Conservation (phyloP, 2,329 filamentous ascomycete species). For the Pestalotiopsis sp. region DNA sequence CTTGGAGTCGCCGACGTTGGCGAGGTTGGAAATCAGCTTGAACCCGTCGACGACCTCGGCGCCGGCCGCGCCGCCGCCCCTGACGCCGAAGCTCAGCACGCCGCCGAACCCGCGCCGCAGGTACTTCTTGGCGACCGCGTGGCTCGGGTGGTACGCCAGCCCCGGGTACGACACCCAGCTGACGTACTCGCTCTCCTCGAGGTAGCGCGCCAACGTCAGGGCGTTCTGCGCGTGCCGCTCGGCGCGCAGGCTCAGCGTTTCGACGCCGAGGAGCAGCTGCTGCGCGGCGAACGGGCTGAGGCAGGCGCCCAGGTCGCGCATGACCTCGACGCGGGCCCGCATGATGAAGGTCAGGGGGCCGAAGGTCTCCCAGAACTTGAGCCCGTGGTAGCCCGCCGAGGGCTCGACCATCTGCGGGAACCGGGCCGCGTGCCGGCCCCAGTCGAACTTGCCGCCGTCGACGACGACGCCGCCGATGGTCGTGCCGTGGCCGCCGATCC, state of each 20-base stretch:
- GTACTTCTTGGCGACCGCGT: conserved; percentile 84
- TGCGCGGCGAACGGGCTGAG: conserved; percentile 92
- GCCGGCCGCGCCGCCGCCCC: conserved; percentile 82
- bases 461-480: conserved; percentile 86
- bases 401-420: conserved; percentile 95
- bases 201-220: conserved; percentile 76
- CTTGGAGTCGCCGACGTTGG: conserved; percentile 96
- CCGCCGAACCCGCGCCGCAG: conserved; percentile 83
- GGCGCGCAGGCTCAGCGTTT: conserved; percentile 84
- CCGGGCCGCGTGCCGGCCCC: conserved; percentile 79
- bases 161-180: conserved; percentile 95
- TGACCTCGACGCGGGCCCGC: conserved; percentile 83
- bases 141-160: conserved; percentile 77
- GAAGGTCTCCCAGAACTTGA: conserved; percentile 94
- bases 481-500: conserved; percentile 95
- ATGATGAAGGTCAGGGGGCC: conserved; percentile 82
- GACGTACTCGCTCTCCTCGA: conserved; percentile 82
- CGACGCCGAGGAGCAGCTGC: conserved; percentile 84
- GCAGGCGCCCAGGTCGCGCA: conserved; percentile 81
- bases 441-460: conserved; percentile 91
- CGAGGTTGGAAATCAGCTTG: conserved; percentile 92
- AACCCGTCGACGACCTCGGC: conserved; percentile 90
- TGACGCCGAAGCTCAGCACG: conserved; percentile 91
- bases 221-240: conserved; percentile 89
- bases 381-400: conserved; percentile 85